These are phyloP conservation scores for Mycena olivaceomarginata DNA, from an alignment of 768 basidiomycete genomes.

Conservation along the genomic window DNA sequence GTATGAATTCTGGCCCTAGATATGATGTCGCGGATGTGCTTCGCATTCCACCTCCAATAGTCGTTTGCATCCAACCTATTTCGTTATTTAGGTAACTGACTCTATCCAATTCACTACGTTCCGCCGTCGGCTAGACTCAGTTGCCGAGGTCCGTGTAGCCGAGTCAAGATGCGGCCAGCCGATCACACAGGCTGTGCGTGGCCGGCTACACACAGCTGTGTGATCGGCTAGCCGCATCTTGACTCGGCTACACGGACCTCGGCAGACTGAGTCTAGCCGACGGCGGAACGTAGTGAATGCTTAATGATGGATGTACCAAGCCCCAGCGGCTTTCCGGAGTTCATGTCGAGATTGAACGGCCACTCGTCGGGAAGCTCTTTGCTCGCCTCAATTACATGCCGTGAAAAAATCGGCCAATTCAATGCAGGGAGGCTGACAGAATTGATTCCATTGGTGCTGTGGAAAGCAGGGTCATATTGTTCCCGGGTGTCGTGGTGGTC, in stretches of 20 bases:
- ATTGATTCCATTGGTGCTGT: conserved; percentile 57
- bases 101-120: no score
- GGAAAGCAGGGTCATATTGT: conserved; percentile 59
- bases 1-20: conserved; percentile 52
- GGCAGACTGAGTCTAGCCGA: no score
- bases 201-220: no score
- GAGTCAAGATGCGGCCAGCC: no score
- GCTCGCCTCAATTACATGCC: conserved; percentile 59
- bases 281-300: no score
- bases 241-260: no score
- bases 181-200: no score
- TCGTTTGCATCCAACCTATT: conserved; percentile 56
- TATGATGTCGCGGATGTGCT: conserved; percentile 63
- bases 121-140: no score
- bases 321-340: conserved; percentile 57
- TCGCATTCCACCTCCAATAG: conserved; percentile 55
- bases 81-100: neutral
- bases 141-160: no score
- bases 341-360: conserved; percentile 58
- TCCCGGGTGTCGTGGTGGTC: conserved; percentile 58
- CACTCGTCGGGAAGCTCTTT: conserved; percentile 56
- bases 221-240: no score
- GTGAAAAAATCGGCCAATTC: conserved; percentile 50
- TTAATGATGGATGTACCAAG: conserved; percentile 48
- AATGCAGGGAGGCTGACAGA: conserved; percentile 56